A percentile compares a stretch with the other conserved stretches of the same genome.
phyloP scores from a whole-genome alignment of 1,284 basidiomycete species.

The Trichosporon inkin region DNA sequence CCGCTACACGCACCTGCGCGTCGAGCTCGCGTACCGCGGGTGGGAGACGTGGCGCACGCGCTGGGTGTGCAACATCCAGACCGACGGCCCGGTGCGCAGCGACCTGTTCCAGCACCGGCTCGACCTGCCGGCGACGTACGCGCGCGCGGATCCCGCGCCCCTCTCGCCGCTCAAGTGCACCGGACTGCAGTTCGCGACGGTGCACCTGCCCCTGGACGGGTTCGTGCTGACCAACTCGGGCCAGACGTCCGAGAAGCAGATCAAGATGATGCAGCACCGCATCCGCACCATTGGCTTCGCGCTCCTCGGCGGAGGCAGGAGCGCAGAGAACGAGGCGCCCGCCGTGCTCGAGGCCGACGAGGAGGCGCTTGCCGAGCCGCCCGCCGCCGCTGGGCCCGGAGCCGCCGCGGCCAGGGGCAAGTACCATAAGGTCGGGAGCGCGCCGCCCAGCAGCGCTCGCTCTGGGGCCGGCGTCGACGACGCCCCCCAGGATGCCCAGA shows the following conservation, averaged over 20 bases:
- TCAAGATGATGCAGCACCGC: slow-evolving; percentile 51
- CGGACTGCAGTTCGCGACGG: slow-evolving; percentile 48
- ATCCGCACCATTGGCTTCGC: slow-evolving; percentile 54
- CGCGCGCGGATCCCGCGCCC: slow-evolving; percentile 25
- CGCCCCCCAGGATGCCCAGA: neutral
- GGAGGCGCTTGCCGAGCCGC: slow-evolving; percentile 29
- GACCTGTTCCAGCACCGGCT: slow-evolving; percentile 56
- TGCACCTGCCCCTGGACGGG: slow-evolving; percentile 52
- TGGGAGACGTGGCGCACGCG: slow-evolving; percentile 48
- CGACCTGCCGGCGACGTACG: slow-evolving; percentile 41
- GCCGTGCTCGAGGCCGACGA: slow-evolving; percentile 17
- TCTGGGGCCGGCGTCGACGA: slow-evolving; percentile 10
- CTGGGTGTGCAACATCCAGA: slow-evolving; percentile 55
- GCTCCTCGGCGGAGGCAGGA: slow-evolving; percentile 46
- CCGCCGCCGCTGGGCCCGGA: neutral
- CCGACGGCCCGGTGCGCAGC: slow-evolving; percentile 53
- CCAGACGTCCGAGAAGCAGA: slow-evolving; percentile 47
- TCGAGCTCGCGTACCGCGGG: slow-evolving; percentile 50
- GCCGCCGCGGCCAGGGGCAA: slow-evolving; percentile 12
- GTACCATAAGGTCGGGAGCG: slow-evolving; percentile 34
- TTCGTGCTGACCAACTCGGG: slow-evolving; percentile 56
- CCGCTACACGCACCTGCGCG: slow-evolving; percentile 51
- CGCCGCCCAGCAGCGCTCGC: no score
- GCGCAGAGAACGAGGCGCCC: slow-evolving; percentile 21
- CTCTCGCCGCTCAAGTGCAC: slow-evolving; percentile 28